phyloP scores from a whole-genome alignment of 2,329 filamentous ascomycete genomes.

The Paraconiothyrium sp. region DNA sequence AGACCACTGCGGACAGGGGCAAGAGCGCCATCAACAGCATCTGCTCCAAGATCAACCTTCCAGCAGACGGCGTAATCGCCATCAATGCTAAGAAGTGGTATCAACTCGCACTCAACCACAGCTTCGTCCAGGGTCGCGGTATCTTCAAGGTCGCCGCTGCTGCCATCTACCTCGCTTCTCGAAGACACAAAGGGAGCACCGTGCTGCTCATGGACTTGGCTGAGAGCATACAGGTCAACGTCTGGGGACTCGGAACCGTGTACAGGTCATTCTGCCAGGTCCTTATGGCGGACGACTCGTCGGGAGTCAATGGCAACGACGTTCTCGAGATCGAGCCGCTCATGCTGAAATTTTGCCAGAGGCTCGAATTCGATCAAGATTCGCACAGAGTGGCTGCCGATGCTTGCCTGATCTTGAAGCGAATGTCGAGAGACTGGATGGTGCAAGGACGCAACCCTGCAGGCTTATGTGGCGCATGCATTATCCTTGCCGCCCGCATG shows the following conservation, averaged over 20 bases:
- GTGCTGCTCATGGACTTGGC: constrained; percentile 96
- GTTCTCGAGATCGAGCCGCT: constrained; percentile 88
- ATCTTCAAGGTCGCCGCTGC: constrained; percentile 88
- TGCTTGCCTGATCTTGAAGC: constrained; percentile 84
- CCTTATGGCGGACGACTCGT: constrained; percentile 69
- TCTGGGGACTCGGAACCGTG: constrained; percentile 88
- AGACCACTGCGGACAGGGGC: constrained; percentile 69
- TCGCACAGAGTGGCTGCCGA: constrained; percentile 88
- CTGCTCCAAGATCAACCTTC: constrained; percentile 50
- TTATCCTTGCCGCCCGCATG: constrained; percentile 95
- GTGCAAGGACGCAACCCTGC: constrained; percentile 91
- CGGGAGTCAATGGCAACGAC: constrained; percentile 33
- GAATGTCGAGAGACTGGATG: constrained; percentile 99
- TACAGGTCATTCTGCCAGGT: constrained; percentile 83
- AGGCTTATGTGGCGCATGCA: constrained; percentile 90
- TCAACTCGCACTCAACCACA: constrained; percentile 66
- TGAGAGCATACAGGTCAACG: constrained; percentile 83
- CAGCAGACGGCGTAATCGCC: constrained; percentile 42
- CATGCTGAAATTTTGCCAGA: constrained; percentile 88
- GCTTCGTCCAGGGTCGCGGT: constrained; percentile 73
- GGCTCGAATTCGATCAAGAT: constrained; percentile 86
- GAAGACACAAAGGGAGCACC: constrained; percentile 79
- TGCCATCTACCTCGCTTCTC: constrained; percentile 88
- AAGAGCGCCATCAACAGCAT: constrained; percentile 53
- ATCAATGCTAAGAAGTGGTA: constrained; percentile 54